Conservation (phyloP, 1,139 yeast species). For the Sugiyamaella paludigena region DNA sequence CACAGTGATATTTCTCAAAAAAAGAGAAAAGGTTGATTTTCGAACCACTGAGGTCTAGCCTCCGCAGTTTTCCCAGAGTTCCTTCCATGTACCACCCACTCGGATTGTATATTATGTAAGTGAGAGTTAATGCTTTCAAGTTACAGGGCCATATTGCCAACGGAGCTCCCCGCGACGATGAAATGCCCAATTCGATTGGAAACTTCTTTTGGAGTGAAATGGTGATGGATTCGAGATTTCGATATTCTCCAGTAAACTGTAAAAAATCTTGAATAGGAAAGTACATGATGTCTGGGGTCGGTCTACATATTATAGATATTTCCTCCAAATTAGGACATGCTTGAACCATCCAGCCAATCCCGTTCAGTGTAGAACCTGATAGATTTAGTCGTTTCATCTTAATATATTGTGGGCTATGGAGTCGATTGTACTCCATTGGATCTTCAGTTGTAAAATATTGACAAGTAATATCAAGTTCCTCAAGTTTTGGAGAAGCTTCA, state of each 20-base stretch:
- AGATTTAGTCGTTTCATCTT: background rate
- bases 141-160: background rate
- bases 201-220: background rate
- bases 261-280: background rate
- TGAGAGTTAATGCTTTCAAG: background rate
- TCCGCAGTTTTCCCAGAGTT: background rate
- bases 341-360: too few relatives aligned
- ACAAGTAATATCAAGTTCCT: slow-evolving; percentile 1
- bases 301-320: too few relatives aligned
- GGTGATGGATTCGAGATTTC: background rate
- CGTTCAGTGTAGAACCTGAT: background rate
- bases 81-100: background rate
- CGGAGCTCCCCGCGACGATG: background rate
- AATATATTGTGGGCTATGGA: too few relatives aligned
- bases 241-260: background rate
- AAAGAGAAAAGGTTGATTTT: background rate
- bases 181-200: too few relatives aligned
- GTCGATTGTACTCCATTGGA: too few relatives aligned
- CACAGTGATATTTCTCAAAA: background rate
- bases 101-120: background rate
- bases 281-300: background rate
- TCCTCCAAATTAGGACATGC: too few relatives aligned
- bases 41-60: background rate
- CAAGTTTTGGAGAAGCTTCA: background rate
- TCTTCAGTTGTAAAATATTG: background rate